A percentile compares a stretch with the other conserved stretches of the same genome.
Evolutionary conservation across 208 protist species (phyloP).

Genomic region (Trypanosoma rangeli): DNA sequence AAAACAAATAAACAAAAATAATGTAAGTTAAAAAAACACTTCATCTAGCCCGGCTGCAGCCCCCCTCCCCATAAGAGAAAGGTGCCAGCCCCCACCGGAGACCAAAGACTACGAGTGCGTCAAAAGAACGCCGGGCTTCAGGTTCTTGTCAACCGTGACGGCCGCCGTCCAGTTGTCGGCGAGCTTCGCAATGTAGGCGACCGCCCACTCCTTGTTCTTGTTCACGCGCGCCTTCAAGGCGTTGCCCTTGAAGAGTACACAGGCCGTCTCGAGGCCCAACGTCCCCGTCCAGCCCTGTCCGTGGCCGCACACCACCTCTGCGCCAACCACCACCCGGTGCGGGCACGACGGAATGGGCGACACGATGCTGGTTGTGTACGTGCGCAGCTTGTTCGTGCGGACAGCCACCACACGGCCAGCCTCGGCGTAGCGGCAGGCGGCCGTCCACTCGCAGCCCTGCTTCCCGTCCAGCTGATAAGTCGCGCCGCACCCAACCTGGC

Average conservation of each 20-base stretch:
- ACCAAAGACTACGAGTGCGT: constrained; percentile 54
- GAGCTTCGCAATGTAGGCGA: constrained; percentile 64
- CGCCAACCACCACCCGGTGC: constrained; percentile 14
- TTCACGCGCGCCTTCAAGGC: constrained; percentile 67
- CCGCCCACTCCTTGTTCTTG: constrained; percentile 56
- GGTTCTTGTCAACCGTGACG: constrained; percentile 60
- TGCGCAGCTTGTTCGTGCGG: constrained; percentile 48
- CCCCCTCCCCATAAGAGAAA: no score
- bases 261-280: constrained; percentile 51
- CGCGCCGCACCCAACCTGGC: constrained; percentile 63
- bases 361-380: constrained; percentile 46
- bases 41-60: no score
- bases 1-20: background rate
- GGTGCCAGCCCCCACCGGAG: background rate
- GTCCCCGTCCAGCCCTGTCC: constrained; percentile 31
- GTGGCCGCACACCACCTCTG: constrained; percentile 45
- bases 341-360: constrained; percentile 31
- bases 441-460: constrained; percentile 57
- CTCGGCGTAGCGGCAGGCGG: constrained; percentile 51
- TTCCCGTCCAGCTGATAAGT: constrained; percentile 51
- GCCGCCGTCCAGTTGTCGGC: constrained; percentile 69
- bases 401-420: constrained; percentile 45
- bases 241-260: constrained; percentile 60
- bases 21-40: background rate
- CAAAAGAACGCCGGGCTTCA: constrained; percentile 63